Evolutionary conservation across 2,329 filamentous ascomycete genomes (phyloP), one percentile per base, ranked within the genome.

Genomic region (Xylaria sp.): DNA sequence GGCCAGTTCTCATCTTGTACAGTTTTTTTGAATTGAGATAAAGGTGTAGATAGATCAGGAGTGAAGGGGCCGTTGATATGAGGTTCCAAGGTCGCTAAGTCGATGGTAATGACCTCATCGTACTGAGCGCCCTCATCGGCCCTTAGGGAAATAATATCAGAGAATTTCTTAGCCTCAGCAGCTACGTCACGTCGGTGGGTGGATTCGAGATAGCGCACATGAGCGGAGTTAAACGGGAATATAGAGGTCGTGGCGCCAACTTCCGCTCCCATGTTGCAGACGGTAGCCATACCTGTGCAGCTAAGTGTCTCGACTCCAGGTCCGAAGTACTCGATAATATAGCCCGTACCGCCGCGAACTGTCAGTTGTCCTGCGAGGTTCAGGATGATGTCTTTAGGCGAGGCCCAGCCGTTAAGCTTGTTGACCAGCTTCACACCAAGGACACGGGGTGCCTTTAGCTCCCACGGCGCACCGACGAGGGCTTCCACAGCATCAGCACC

Each of bases 61-160:
- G 96, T 99, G 80, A 97, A 97, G 44, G 96, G 96, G 0, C 96
- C 96, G 81, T 98, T 99, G 82, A 99, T 93, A 79, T 97, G 92
- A 17, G 96, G 96, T 81, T 99, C 96, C 25, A 98, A 89, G 69
- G 89, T 88, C 2, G 92, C 95, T 39, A 99, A 87, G 82, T 99
- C 87, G 77, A 99, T 97, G 63, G 91, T 92, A 75, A 99, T 92
- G 58, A 96, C 81, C 80, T 97, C 88, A 79, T 99, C 96, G 79
- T 97, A 99, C 75, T 94, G 85, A 67, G 92, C 94, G 69, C 88
- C 90, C 49, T 88, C 83, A 76, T 99, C 96, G 39, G 96, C 92
- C 68, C 85, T 85, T 71, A 99, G 88, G 17, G 90, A 86, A 84
- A 81, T 79, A 49, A 79, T 78, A 44, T 81, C 81, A 10, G 82